Evolutionary conservation across 2,329 filamentous ascomycete species (phyloP).

Genomic region (Nemania sp.): DNA sequence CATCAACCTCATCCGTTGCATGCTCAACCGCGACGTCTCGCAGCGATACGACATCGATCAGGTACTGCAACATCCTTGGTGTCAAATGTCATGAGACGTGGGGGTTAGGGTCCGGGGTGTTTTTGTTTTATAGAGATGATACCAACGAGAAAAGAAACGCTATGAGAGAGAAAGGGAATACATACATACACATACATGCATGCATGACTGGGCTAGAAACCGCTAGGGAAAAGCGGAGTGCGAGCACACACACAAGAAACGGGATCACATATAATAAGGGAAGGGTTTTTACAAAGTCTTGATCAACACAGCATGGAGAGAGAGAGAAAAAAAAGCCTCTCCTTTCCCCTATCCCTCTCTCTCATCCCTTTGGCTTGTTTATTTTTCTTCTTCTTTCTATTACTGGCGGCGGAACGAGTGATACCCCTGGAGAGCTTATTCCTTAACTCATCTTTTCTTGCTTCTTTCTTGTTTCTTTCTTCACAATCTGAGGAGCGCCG

Average conservation of each 20-base stretch:
- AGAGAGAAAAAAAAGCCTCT: no score
- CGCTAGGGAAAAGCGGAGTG: no score
- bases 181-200: neutral
- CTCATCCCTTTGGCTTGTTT: neutral
- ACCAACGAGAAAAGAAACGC: conserved; percentile 4
- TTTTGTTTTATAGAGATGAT: conserved; percentile 1
- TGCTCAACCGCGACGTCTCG: conserved; percentile 90
- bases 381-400: conserved; percentile 5
- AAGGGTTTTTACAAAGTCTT: neutral
- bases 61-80: conserved; percentile 91
- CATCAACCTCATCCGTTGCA: conserved; percentile 86
- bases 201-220: neutral
- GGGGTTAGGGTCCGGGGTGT: no score
- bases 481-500: neutral
- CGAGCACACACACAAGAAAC: no score
- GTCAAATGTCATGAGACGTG: conserved; percentile 38
- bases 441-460: conserved; percentile 1
- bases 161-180: neutral
- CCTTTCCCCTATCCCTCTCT: conserved; percentile 5
- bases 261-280: no score
- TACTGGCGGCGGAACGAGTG: conserved; percentile 19
- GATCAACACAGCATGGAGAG: conserved; percentile 9
- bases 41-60: conserved; percentile 83
- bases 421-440: conserved; percentile 22
- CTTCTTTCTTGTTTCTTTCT: no score